These are phyloP conservation scores for Limtongia smithiae DNA, from an alignment of 805 yeast genomes.

Conservation along the genomic window DNA sequence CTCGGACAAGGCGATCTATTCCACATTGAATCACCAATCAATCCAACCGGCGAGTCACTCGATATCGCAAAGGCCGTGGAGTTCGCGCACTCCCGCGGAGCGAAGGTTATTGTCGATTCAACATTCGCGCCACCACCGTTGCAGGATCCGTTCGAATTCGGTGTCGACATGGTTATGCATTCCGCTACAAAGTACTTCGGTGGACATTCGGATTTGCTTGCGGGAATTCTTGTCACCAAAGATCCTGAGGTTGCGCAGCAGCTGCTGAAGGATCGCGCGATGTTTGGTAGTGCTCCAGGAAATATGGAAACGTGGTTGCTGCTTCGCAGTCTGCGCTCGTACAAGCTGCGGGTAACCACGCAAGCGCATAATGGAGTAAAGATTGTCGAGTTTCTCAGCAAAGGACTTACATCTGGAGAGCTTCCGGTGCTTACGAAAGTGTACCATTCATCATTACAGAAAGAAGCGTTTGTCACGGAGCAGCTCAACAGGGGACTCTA, in stretches of 20 bases:
- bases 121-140: conserved; percentile 95
- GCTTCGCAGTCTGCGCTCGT: conserved; percentile 77
- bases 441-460: conserved; percentile 74
- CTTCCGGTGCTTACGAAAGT: conserved; percentile 52
- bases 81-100: conserved; percentile 75
- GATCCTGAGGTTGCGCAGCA: conserved; percentile 45
- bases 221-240: conserved; percentile 75
- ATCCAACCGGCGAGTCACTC: conserved; percentile 69
- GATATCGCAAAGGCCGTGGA: conserved; percentile 63
- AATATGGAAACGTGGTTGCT: conserved; percentile 73
- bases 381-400: conserved; percentile 57
- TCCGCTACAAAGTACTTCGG: conserved; percentile 93
- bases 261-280: conserved; percentile 60
- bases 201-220: conserved; percentile 89
- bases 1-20: conserved; percentile 67
- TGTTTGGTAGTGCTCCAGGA: conserved; percentile 74
- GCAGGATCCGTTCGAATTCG: conserved; percentile 73
- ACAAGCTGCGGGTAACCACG: conserved; percentile 61
- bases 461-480: conserved; percentile 57
- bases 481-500: conserved; percentile 61
- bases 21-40: conserved; percentile 84
- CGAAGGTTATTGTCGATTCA: conserved; percentile 67
- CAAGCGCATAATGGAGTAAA: conserved; percentile 63
- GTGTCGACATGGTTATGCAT: conserved; percentile 87
- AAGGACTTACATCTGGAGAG: conserved; percentile 42